These are phyloP conservation scores for Yamadazyma aaseri DNA, from an alignment of 1,139 yeast species.

Conservation along the genomic window DNA sequence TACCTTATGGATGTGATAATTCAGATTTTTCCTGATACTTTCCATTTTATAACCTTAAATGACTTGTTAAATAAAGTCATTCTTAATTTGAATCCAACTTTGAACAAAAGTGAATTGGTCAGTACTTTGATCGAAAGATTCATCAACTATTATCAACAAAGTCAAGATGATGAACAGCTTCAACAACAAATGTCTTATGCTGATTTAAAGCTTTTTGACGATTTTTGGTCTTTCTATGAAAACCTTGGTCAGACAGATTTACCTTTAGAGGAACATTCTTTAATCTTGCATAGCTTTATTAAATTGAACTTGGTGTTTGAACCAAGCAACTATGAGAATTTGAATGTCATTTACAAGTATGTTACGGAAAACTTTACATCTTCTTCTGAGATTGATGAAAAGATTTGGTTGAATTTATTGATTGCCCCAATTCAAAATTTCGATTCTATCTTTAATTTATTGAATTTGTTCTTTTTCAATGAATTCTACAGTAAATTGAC, in stretches of 20 bases:
- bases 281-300: slow-evolving; percentile 63
- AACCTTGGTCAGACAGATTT: slow-evolving; percentile 55
- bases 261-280: slow-evolving; percentile 62
- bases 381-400: slow-evolving; percentile 23
- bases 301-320: slow-evolving; percentile 67
- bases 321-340: slow-evolving; percentile 57
- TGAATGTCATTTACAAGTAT: slow-evolving; percentile 61
- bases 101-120: slow-evolving; percentile 65
- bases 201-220: slow-evolving; percentile 21
- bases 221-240: slow-evolving; percentile 65
- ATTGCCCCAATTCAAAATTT: slow-evolving; percentile 54
- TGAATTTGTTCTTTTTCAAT: slow-evolving; percentile 39
- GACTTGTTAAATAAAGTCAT: slow-evolving; percentile 65
- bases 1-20: slow-evolving; percentile 85
- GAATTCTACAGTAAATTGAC: slow-evolving; percentile 40
- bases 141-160: slow-evolving; percentile 49
- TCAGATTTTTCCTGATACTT: slow-evolving; percentile 93
- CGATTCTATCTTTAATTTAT: slow-evolving; percentile 30
- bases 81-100: slow-evolving; percentile 62
- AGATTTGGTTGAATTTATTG: slow-evolving; percentile 54
- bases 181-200: slow-evolving; percentile 5
- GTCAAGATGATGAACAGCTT: slow-evolving; percentile 9
- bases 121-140: slow-evolving; percentile 72
- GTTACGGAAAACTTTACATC: slow-evolving; percentile 47
- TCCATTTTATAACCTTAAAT: slow-evolving; percentile 75